Evolutionary conservation across 345 rosid genomes (phyloP).

Genomic region (Geranium rotundifolium): DNA sequence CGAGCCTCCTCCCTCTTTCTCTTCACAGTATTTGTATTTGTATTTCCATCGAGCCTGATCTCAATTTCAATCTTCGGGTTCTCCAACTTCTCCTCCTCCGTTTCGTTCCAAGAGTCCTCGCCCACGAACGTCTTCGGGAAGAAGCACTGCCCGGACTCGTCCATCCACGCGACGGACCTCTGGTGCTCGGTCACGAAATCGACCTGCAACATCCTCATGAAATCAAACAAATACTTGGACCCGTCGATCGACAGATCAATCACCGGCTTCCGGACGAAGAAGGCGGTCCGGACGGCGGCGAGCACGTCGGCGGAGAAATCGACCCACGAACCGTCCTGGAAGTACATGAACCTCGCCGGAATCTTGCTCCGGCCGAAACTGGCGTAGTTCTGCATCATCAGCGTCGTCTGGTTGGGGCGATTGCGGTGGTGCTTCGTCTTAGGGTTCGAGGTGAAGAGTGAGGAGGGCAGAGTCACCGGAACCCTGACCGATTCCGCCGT

Average conservation of each 20-base stretch:
- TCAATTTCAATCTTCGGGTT: not conserved
- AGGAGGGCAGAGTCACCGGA: slow-evolving; percentile 1
- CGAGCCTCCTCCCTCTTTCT: slow-evolving; percentile 14
- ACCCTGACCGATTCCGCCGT: too few species aligned
- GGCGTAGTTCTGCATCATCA: slow-evolving; percentile 6
- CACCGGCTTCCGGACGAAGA: slow-evolving; percentile 24
- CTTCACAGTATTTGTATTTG: slow-evolving; percentile 9
- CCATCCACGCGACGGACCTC: slow-evolving; percentile 42
- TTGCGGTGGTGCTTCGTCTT: not conserved
- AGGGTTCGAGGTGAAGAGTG: not conserved
- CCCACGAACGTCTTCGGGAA: slow-evolving; percentile 17
- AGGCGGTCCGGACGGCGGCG: slow-evolving; percentile 11
- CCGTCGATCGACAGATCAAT: slow-evolving; percentile 18
- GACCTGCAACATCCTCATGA: slow-evolving; percentile 30
- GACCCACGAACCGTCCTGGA: slow-evolving; percentile 22
- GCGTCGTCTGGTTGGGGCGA: not conserved
- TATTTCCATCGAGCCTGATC: not conserved
- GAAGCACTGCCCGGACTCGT: slow-evolving; percentile 28
- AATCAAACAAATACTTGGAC: slow-evolving; percentile 30
- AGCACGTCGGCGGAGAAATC: slow-evolving; percentile 22
- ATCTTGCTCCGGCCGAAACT: slow-evolving; percentile 20
- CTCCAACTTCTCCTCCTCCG: not conserved
- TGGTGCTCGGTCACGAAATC: slow-evolving; percentile 21
- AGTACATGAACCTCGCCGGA: slow-evolving; percentile 31
- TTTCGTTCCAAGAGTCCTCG: slow-evolving; percentile 7